Evolutionary conservation across 129 eudicot species (phyloP), one percentile per base, ranked within the genome.

Genomic region (Oenanthe sinensis): DNA sequence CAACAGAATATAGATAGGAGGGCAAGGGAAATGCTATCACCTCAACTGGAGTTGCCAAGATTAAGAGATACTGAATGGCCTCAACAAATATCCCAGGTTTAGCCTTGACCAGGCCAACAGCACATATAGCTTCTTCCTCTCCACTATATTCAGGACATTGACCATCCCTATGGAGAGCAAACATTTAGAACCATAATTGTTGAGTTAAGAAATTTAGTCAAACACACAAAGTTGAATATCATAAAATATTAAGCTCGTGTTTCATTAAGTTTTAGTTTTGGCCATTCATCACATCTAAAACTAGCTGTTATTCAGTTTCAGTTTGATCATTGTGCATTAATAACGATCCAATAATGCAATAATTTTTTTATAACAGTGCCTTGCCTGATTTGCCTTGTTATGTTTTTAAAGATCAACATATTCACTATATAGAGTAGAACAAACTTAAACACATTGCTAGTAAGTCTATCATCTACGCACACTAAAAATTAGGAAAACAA

Each of bases 21-120:
- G 42, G 72, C 9, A 45, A 75, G 19, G 49, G 22, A 17, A 1
- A 24, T 28, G 47, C 47, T 24, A 80, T 50, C 82, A 95, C 98
- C 97, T 95, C 98, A 19, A 87, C 94, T 6, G 98, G 98, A 81
- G 98, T 96, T 81, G 99, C 97, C 82, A 96, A 86, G 85, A 96
- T 88, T 77, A 96, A 77, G 60, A 96, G 94, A 92, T 88, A 85
- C 76, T 96, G 96, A 65, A 96, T 96, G 82, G 99, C 99, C 83
- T 96, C 99, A 43, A 92, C 89, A 81, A 92, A 96, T 63, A 92
- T 81, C n/a, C 99, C 95, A 81, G 95, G 89, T 76, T 89, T 96
- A 69, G 89, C 84, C 85, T 92, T 96, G 68, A 88, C 97, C 75
- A 96, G 83, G 83, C 99, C 97, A 75, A 96, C 99, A 74, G 97